Evolutionary conservation across 495 filamentous ascomycete species (phyloP).

Genomic region (Lichenothelia convexa): DNA sequence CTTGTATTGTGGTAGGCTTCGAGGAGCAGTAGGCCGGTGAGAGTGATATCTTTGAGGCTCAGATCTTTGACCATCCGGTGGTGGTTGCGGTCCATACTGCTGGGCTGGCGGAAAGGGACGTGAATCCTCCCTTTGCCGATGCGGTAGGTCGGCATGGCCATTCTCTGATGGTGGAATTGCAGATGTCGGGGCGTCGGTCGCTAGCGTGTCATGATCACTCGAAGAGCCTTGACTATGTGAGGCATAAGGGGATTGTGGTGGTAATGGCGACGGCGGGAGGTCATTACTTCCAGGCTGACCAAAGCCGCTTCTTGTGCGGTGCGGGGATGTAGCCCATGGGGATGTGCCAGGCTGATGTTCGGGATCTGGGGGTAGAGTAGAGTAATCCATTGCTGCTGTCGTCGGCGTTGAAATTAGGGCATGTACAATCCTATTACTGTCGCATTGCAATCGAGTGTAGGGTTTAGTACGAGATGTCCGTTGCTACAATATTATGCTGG

Average conservation of each 20-base stretch:
- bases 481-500: too few species aligned
- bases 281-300: constrained; percentile 28
- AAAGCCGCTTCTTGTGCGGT: constrained; percentile 38
- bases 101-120: constrained; percentile 23
- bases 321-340: constrained; percentile 66
- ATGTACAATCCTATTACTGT: too few species aligned
- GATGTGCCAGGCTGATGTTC: constrained; percentile 51
- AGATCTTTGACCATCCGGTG: constrained; percentile 30
- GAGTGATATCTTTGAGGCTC: constrained; percentile 22
- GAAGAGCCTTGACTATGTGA: not conserved
- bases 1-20: constrained; percentile 46
- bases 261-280: constrained; percentile 35
- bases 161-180: not conserved
- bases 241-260: constrained; percentile 26
- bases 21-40: constrained; percentile 21
- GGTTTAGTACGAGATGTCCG: too few species aligned
- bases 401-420: too few species aligned
- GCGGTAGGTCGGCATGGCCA: constrained; percentile 7
- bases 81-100: constrained; percentile 17
- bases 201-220: not conserved
- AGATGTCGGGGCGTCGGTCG: not conserved
- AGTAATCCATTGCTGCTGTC: constrained; percentile 99
- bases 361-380: constrained; percentile 52
- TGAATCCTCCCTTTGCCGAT: constrained; percentile 29
- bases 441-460: too few species aligned